A percentile compares a stretch with the other conserved stretches of the same genome.
phyloP scores from a whole-genome alignment of 225 moss, liverwort and hornwort genomes.

The Polytrichum commune region DNA sequence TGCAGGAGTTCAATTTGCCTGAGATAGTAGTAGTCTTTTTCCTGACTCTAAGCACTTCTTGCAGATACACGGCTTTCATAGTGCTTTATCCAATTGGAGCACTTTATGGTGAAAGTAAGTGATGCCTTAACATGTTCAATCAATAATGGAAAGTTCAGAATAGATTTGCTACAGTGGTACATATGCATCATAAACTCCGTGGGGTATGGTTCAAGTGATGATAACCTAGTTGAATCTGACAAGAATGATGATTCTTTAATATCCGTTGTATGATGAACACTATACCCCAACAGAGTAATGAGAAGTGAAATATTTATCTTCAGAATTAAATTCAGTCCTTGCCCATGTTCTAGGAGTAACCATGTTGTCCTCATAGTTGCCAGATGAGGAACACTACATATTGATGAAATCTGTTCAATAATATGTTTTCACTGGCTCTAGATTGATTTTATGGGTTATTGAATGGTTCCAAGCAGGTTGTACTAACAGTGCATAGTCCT shows the following conservation, averaged over 20 bases:
- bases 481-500: not conserved
- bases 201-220: not conserved
- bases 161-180: not conserved
- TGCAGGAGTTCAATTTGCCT: not conserved
- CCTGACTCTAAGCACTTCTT: conserved; percentile 3
- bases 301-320: not conserved
- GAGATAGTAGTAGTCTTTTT: conserved; percentile 3
- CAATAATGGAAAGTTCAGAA: not conserved
- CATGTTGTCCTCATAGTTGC: too few relatives aligned
- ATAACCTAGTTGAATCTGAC: conserved; percentile 1
- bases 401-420: too few relatives aligned
- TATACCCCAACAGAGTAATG: too few relatives aligned
- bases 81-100: conserved; percentile 75
- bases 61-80: conserved; percentile 82
- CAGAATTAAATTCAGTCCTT: too few relatives aligned
- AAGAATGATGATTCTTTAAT: not conserved
- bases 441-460: too few relatives aligned
- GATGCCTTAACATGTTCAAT: conserved; percentile 1
- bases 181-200: not conserved
- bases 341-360: too few relatives aligned
- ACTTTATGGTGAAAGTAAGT: conserved; percentile 83
- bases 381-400: too few relatives aligned
- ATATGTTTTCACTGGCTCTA: too few relatives aligned
- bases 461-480: not conserved
- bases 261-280: not conserved